Evolutionary conservation across 257 asterid genomes (phyloP), one percentile per base, ranked within the genome.

Genomic region (Nicotiana benthamiana): DNA sequence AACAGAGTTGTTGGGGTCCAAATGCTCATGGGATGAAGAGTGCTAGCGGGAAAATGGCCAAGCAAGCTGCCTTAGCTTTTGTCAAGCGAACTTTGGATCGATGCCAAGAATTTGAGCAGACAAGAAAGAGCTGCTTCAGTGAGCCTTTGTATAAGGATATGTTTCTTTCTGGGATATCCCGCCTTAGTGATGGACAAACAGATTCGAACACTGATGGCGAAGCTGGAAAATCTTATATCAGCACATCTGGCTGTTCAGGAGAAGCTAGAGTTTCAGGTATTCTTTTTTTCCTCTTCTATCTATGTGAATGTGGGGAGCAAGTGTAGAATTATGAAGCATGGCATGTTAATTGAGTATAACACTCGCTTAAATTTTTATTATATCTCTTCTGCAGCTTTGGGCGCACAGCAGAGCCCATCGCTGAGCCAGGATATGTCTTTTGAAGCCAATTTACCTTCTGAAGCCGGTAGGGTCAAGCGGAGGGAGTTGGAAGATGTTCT

Each of bases 11-110:
- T 85, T 86, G 97, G 90, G 96, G 96, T 65, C 93, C 94, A 78
- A 83, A 86, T 86, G 92, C 90, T 51, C 92, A 89, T 83, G 97
- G 97, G 85, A 88, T 91, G 95, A 95, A 95, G 87, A 91, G 97
- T 89, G 92, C 85, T 65, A 87, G 89, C 60, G 92, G 95, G 82
- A 95, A 91, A 87, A 88, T 95, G 87, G 97, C 95, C 79, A 93
- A 90, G 88, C 96, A 93, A 84, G 93, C 96, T 85, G 93, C 94
- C 81, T 87, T 93, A 86, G 92, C 94, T 89, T 94, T 91, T 87
- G 97, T 91, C 76, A 91, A 86, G 89, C 88, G 92, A 80, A 86
- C 94, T 75, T 75, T 93, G 90, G 92, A 88, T 80, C 92, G 90
- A 22, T 92, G 76, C 88, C 92, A 84, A 81, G 97, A 91, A 86